A percentile compares a stretch with the other conserved stretches of the same genome.
These are phyloP conservation scores for Tarenaya hassleriana DNA, from an alignment of 345 rosid genomes.

Conservation along the genomic window DNA sequence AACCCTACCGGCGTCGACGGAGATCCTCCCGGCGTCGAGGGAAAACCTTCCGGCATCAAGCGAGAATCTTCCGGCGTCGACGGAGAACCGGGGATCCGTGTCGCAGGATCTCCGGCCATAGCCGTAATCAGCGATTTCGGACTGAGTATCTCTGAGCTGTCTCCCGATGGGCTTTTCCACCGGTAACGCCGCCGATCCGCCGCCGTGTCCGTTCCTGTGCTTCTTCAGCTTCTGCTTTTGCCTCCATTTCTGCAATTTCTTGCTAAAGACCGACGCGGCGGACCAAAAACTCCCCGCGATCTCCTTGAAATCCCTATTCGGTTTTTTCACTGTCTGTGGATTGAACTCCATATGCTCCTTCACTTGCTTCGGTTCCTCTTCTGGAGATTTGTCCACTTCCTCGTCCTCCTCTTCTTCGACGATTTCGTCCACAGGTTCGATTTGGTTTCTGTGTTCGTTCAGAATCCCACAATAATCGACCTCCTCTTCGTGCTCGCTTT, in stretches of 20 bases:
- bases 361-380: conserved; percentile 54
- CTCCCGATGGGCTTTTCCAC: conserved; percentile 86
- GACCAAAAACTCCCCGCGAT: conserved; percentile 94
- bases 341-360: conserved; percentile 79
- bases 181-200: conserved; percentile 63
- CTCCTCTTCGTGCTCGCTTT: conserved; percentile 27
- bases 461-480: conserved; percentile 28
- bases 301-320: conserved; percentile 63
- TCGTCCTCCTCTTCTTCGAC: conserved; percentile 19
- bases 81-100: conserved; percentile 92
- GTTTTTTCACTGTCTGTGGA: conserved; percentile 58
- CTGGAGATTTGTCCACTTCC: conserved; percentile 29
- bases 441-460: conserved; percentile 33
- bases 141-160: conserved; percentile 88
- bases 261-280: conserved; percentile 93
- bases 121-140: conserved; percentile 94
- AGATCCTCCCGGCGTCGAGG: too few species aligned
- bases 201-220: conserved; percentile 35
- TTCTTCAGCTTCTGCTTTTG: conserved; percentile 91
- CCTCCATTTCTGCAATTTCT: conserved; percentile 94
- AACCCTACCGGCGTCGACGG: too few species aligned
- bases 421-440: conserved; percentile 18
- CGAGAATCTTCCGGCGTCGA: conserved; percentile 71
- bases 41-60: conserved; percentile 40
- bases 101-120: conserved; percentile 93